Evolutionary conservation across 108 stramenopile species (phyloP).

Genomic region (Pseudonitzschia multistriata): DNA sequence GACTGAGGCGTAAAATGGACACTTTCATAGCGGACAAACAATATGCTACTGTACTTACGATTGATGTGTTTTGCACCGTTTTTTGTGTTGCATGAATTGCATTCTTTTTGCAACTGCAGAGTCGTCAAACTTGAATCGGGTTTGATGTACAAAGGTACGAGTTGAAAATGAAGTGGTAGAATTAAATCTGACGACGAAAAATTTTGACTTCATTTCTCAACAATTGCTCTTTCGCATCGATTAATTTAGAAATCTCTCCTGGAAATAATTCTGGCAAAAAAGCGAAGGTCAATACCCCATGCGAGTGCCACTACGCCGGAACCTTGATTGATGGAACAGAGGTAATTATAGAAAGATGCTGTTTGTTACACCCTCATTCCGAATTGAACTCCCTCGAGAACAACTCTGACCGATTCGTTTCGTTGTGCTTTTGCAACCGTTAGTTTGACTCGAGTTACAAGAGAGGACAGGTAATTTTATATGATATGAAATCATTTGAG

Average conservation of each 20-base stretch:
- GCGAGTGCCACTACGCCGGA: conserved; percentile 88
- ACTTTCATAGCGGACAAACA: not conserved
- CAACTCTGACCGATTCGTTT: not conserved
- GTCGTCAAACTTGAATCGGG: conserved; percentile 65
- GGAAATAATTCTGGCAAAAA: conserved; percentile 54
- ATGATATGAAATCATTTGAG: not conserved
- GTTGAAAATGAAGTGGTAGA: not conserved
- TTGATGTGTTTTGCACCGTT: not conserved
- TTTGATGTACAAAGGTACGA: conserved; percentile 74
- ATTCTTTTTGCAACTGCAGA: not conserved
- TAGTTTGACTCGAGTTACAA: conserved; percentile 87
- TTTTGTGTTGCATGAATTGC: too few species aligned
- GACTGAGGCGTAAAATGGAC: too few species aligned
- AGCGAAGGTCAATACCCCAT: conserved; percentile 62
- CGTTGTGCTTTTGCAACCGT: not conserved
- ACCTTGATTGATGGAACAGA: conserved; percentile 89
- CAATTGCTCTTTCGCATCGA: not conserved
- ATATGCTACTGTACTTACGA: not conserved
- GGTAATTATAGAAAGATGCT: not conserved
- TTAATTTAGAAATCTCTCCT: conserved; percentile 2
- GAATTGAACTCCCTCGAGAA: not conserved
- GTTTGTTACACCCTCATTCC: not conserved
- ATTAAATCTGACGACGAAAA: not conserved
- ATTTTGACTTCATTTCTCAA: not conserved
- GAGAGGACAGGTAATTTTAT: conserved; percentile 44